Base-by-base conservation (phyloP, 768 basidiomycete genomes). In the Tylopilus intermedius region DNA sequence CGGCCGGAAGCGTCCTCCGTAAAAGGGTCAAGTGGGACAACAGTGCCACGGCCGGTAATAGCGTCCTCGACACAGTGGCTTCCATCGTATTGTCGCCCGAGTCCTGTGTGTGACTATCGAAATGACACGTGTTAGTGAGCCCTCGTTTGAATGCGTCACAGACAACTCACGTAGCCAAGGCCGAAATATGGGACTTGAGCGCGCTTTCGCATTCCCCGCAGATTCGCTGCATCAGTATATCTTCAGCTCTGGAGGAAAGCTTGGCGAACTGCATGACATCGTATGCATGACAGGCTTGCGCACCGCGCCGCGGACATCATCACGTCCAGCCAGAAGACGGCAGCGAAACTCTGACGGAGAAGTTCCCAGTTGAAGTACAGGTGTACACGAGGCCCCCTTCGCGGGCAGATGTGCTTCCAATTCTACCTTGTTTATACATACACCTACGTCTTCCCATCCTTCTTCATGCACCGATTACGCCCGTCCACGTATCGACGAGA, bases 161-260 rank as follows among this genome's bases (percentile, higher is more conserved):
- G 38, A 15, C 15, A 24, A 72, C 73, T 59, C 59, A 78, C 77
- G 70, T 68, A 39, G 68, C 74, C 49, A 73, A 74, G 65, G 79
- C 75, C 11, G 72, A 71, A 53, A 93, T 80, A 69, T 97, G 91
- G 2, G 77, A 67, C 64, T 84, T 90, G 38, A 96, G 72, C 24
- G 80, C 79, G 10, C 71, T 71, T 67, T 94, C 88, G 44, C 95
- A 83, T 67, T 99, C 96, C 3, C 79, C 78, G 47, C 81, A 87
- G 14, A 94, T 76, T 61, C 90, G 88, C 57, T 87, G 84, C 14
- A 91, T 80, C 33, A 94, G 79, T 81, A 97, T 88, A 47, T 90
- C 88, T 64, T 96, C 91, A 4, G 90, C 83, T n/a, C 93, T 79
- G 8, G 69, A 72, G 2, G 76, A 74, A 24, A 92, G 70, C 10